phyloP scores from a whole-genome alignment of 805 yeast species.

The Teunomyces pallodes region DNA sequence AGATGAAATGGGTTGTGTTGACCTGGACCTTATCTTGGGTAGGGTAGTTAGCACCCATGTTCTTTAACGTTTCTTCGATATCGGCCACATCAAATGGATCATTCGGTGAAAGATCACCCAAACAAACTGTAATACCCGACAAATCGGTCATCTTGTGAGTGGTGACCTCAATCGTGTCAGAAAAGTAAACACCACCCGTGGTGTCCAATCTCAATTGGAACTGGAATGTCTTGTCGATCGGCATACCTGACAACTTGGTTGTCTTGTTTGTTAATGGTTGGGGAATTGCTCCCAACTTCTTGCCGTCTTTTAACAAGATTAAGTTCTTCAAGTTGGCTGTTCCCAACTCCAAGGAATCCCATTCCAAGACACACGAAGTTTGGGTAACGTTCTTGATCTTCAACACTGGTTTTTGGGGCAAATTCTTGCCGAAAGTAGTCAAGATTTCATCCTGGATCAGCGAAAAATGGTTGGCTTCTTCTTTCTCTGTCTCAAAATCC shows the following conservation, averaged over 20 bases:
- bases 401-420: constrained; percentile 71
- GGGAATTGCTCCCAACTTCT: constrained; percentile 78
- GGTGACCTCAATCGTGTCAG: constrained; percentile 64
- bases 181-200: constrained; percentile 80
- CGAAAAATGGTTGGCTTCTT: constrained; percentile 58
- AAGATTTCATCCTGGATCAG: constrained; percentile 71
- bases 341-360: constrained; percentile 86
- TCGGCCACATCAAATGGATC: constrained; percentile 49
- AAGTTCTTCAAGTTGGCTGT: constrained; percentile 76
- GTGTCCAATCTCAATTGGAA: constrained; percentile 83
- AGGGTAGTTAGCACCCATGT: constrained; percentile 78
- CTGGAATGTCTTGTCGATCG: constrained; percentile 76
- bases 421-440: constrained; percentile 65
- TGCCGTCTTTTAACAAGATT: constrained; percentile 70
- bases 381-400: constrained; percentile 80
- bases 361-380: constrained; percentile 89
- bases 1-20: constrained; percentile 94
- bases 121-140: constrained; percentile 85
- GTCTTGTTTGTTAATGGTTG: constrained; percentile 74
- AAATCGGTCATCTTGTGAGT: constrained; percentile 97
- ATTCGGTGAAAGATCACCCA: constrained; percentile 70
- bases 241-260: constrained; percentile 87
- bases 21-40: constrained; percentile 70
- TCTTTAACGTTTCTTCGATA: constrained; percentile 56
- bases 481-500: constrained; percentile 62